Conservation (phyloP, 305 asterid genomes). For the Solanum hybrid region DNA sequence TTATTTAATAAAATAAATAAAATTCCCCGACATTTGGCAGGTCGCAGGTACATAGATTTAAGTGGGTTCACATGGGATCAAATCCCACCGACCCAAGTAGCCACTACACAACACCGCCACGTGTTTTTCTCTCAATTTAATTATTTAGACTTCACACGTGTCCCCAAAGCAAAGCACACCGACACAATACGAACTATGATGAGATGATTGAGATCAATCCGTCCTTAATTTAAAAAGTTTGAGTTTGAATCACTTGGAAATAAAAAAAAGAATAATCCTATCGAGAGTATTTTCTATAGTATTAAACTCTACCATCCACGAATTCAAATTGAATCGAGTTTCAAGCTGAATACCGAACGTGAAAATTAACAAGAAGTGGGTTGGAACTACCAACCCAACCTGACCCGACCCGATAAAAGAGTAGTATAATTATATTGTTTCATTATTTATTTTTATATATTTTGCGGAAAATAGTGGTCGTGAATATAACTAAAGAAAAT, state of each 20-base stretch:
- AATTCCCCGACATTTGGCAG: not conserved
- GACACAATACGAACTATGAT: no score
- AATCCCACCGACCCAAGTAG: not conserved
- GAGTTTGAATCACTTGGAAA: not conserved
- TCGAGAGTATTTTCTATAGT: not conserved
- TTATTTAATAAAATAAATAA: not conserved
- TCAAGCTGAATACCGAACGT: not conserved
- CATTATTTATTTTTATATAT: no score
- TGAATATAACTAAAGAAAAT: no score
- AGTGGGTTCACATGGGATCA: not conserved
- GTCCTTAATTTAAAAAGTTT: fast-evolving
- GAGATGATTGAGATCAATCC: not conserved
- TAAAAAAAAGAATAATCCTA: no score
- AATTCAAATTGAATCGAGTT: not conserved
- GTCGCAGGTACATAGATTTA: not conserved
- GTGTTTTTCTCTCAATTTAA: not conserved
- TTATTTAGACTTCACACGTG: not conserved
- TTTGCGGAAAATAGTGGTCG: no score
- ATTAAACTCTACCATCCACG: fast-evolving
- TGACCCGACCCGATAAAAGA: not conserved
- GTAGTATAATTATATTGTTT: no score
- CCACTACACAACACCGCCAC: not conserved
- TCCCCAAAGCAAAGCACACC: not conserved
- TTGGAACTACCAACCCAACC: not conserved
- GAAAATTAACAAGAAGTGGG: not conserved